Evolutionary conservation across 179 eudicot genomes (phyloP), one percentile per base, ranked within the genome.

Genomic region (Vitellaria paradoxa): DNA sequence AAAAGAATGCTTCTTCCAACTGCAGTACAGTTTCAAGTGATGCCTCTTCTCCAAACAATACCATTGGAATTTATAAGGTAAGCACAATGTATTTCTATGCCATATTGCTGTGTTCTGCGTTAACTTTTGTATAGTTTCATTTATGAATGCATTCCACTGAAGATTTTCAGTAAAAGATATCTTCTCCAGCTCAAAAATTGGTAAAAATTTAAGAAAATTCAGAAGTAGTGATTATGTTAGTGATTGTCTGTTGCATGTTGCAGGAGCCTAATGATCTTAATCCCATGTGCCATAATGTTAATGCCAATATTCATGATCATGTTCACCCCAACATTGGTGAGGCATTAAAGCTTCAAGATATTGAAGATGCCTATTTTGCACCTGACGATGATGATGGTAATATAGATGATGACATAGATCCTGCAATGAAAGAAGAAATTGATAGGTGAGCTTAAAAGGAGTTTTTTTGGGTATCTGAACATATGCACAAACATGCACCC

Each of bases 321-420:
- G 21, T 59, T 59, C 62, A 17, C 21, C 62, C 62, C 7, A n/a
- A 59, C 55, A 45, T 45, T 66, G 57, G 17, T 73, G 74, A 78
- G 65, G 76, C 12, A 1, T 12, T 50, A 50, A 50, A 50, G 55
- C 55, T 50, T 8, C 55, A 50, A 50, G 55, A 50, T 6, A 12
- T 8, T 50, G 81, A 74, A 71, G 89, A 83, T 74, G 87, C 76
- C 65, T 75, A 78, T 76, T 81, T 85, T 78, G 79, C 83, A 62
- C 87, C 82, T 71, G 88, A 87, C 21, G 89, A 84, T 50, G 88
- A 90, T 71, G 92, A 86, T 62, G 84, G 83, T 74, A 93, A 92
- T 75, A 72, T 86, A 74, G 95, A 86, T 70, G 91, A 90, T 57
- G 98, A 85, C 74, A 86, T 94, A 76, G 98, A 94, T 85, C 96